Base-by-base conservation (phyloP, 2,329 filamentous ascomycete genomes). In the Fusarium annulatum region DNA sequence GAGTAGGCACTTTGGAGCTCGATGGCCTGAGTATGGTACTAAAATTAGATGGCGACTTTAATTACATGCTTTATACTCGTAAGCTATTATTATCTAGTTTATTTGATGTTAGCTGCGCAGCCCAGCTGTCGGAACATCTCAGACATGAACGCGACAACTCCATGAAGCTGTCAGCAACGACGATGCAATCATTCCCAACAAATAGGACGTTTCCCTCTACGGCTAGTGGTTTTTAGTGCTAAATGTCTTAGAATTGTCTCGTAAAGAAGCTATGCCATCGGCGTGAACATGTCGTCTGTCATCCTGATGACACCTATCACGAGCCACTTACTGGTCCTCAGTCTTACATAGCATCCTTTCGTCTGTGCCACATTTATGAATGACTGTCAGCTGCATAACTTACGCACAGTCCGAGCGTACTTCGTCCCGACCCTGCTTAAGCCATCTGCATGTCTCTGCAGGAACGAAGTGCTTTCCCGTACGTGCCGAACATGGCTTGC, bases 361-460 rank as follows among this genome's bases (percentile, higher is more conserved):
- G 21, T 30, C 19, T 26, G 18, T 58, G n/a, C 41, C 8, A 34
- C 19, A 58, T 28, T 48, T 28, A 36, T 36, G n/a, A 43, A 42
- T 49, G 41, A 18, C 4, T 28, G 19, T 19, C 16, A 34, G 28
- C 28, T 57, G 38, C 39, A 43, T 36, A 26, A 30, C 18, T 48
- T n/a, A 49, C 39, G 41, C 43, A 49, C 23, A 4, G n/a, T 46
- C n/a, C 33, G 4, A 39, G 55, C 30, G 30, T 26, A 36, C 14
- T 36, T 21, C 14, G 19, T 16, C 10, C 30, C 26, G 21, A 48
- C 41, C 36, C 15, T 42, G 19, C 36, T 36, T 23, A 39, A 45
- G 41, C 51, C 62, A 45, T 34, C 30, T 45, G 57, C 46, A 45
- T 34, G 34, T 34, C 11, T 46, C 57, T 51, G 58, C 45, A 62